phyloP scores from a whole-genome alignment of 768 basidiomycete species.

The Neoboletus brunneissimus region DNA sequence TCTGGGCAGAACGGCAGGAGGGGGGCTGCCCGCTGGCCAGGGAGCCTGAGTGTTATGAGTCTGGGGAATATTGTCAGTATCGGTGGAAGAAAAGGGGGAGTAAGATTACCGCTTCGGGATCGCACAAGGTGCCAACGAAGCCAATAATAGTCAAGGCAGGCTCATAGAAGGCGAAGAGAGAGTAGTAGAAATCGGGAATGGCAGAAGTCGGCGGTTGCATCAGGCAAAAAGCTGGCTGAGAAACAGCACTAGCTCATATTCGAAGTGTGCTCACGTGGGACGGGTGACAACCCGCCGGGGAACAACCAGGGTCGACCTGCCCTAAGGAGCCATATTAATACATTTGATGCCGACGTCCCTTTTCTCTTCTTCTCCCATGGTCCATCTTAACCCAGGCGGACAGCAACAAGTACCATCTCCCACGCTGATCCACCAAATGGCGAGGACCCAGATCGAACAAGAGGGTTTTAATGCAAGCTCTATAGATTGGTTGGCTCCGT shows the following conservation, averaged over 20 bases:
- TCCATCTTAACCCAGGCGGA: conserved; percentile 70
- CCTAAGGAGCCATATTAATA: conserved; percentile 23
- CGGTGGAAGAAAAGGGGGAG: not conserved
- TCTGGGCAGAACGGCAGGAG: conserved; percentile 48
- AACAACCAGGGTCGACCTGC: conserved; percentile 20
- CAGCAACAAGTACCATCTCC: conserved; percentile 31
- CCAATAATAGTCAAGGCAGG: conserved; percentile 63
- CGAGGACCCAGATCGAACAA: conserved; percentile 63
- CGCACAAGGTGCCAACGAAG: conserved; percentile 61
- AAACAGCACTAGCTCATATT: not conserved
- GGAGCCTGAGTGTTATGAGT: conserved; percentile 74
- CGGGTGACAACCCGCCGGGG: not conserved
- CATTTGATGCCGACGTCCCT: not conserved
- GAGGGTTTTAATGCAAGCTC: conserved; percentile 72
- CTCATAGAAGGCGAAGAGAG: conserved; percentile 72
- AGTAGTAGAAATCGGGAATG: conserved; percentile 70
- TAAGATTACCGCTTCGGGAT: conserved; percentile 57
- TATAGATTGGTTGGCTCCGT: conserved; percentile 12
- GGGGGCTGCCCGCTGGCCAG: conserved; percentile 51
- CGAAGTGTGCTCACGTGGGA: not conserved
- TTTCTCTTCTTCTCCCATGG: conserved; percentile 42
- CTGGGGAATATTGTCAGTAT: conserved; percentile 35
- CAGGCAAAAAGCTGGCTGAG: conserved; percentile 4
- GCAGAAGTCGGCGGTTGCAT: conserved; percentile 54
- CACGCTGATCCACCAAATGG: conserved; percentile 69